phyloP scores from a whole-genome alignment of 2,329 filamentous ascomycete species.

The Alternaria gaisen region DNA sequence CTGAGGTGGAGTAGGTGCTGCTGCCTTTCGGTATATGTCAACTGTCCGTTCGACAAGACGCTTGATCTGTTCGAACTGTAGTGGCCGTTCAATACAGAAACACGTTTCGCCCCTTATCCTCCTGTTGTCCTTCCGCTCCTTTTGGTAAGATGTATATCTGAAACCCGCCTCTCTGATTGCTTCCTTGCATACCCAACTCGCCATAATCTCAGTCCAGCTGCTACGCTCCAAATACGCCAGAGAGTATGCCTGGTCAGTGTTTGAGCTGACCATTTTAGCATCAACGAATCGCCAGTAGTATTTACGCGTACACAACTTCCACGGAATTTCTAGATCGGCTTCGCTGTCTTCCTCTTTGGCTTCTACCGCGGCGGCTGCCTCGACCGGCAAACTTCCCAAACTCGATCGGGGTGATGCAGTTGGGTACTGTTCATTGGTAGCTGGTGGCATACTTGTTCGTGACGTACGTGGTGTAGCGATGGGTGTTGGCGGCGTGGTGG shows the following conservation, averaged over 20 bases:
- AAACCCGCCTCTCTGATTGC: constrained; percentile 48
- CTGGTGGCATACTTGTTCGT: constrained; percentile 22
- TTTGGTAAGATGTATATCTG: constrained; percentile 43
- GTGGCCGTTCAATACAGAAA: constrained; percentile 46
- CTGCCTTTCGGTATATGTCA: constrained; percentile 45
- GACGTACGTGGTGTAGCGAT: constrained; percentile 38
- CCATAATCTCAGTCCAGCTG: constrained; percentile 48
- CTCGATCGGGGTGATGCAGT: constrained; percentile 37
- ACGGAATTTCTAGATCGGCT: constrained; percentile 47
- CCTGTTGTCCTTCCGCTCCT: constrained; percentile 41
- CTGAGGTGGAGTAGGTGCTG: constrained; percentile 21
- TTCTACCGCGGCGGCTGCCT: constrained; percentile 43
- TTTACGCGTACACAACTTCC: constrained; percentile 44
- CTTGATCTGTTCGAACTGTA: constrained; percentile 48
- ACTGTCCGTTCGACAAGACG: constrained; percentile 51
- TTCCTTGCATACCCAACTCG: constrained; percentile 51
- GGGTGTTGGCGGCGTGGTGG: constrained; percentile 38
- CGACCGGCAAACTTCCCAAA: constrained; percentile 38
- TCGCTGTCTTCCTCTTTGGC: constrained; percentile 45
- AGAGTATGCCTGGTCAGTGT: constrained; percentile 39
- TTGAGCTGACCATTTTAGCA: constrained; percentile 39
- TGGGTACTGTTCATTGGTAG: constrained; percentile 19
- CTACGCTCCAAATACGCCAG: constrained; percentile 40
- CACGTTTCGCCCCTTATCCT: constrained; percentile 47
- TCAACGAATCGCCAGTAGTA: constrained; percentile 50